Evolutionary conservation across 306 rosid genomes (phyloP), one percentile per base, ranked within the genome.

Genomic region (Amphicarpaea edgeworthii): DNA sequence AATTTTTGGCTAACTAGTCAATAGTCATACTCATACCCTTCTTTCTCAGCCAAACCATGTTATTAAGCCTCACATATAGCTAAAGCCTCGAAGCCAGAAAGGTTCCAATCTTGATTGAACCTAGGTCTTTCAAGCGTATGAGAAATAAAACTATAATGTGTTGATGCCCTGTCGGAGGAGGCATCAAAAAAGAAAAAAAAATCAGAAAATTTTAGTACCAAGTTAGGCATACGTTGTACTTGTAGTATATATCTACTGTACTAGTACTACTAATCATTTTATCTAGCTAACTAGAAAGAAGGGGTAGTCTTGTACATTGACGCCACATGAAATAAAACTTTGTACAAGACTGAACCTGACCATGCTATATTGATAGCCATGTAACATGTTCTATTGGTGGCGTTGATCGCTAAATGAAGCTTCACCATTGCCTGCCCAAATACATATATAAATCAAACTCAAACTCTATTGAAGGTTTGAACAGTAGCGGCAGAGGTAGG

Each of bases 331-430:
- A 85, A 85, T 85, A 87, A 91, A 85, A 79, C 88, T 80, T 80
- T 79, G 96, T 89, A 86, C 98, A 89, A 91, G 92, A 91, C 97
- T 89, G 87, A 89, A 91, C 97, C 93, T 93, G 97, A 77, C 79
- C 85, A 86, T 82, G 90, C 86, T 82, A 86, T 77, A 85, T 84
- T 86, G 90, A 83, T 88, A 88, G 87, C 88, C 86, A 87, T 84
- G 64, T 59, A 59, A 28, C 66, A 59, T 59, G 97, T 91, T 88
- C 83, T 86, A 86, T 84, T 83, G 85, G 88, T 81, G 74, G 83
- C 85, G 75, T 85, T 82, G 83, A 76, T 80, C 74, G 72, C 78
- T 80, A 88, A 85, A 87, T 84, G 89, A 83, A 78, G 78, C 89
- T 86, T 88, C 91, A 58, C 61, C 82, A 57, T 78, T 77, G 68